Evolutionary conservation across 2,329 filamentous ascomycete genomes (phyloP).

Genomic region (Talaromyces piceae): DNA sequence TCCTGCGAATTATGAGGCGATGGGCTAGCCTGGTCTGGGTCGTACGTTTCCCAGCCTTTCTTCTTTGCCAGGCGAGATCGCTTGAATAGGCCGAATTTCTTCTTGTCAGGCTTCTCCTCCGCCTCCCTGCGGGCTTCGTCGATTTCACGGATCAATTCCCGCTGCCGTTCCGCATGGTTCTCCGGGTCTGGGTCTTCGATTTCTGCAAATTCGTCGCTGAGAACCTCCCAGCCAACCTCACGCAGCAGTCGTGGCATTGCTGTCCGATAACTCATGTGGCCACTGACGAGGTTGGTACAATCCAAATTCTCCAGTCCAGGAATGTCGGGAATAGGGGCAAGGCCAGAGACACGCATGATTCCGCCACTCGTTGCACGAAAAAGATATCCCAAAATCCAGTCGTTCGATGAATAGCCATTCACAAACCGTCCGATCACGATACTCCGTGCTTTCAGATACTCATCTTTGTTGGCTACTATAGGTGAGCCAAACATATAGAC

Average conservation of each 20-base stretch:
- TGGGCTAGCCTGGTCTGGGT: slow-evolving; percentile 48
- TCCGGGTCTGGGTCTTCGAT: slow-evolving; percentile 97
- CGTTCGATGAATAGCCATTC: slow-evolving; percentile 87
- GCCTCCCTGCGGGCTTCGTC: slow-evolving; percentile 85
- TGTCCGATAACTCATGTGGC: slow-evolving; percentile 93
- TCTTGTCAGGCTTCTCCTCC: slow-evolving; percentile 68
- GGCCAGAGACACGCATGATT: slow-evolving; percentile 78
- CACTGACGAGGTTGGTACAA: slow-evolving; percentile 74
- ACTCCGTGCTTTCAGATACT: slow-evolving; percentile 72
- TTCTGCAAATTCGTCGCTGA: slow-evolving; percentile 89
- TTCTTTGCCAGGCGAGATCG: slow-evolving; percentile 67
- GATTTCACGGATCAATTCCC: slow-evolving; percentile 92
- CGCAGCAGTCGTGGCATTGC: slow-evolving; percentile 84
- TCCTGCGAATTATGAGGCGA: slow-evolving; percentile 22
- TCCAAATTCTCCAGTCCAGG: slow-evolving; percentile 82
- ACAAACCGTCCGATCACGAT: slow-evolving; percentile 88
- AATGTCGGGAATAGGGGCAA: slow-evolving; percentile 68
- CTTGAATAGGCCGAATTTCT: slow-evolving; percentile 70
- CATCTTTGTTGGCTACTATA: slow-evolving; percentile 83
- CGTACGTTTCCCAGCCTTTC: slow-evolving; percentile 91
- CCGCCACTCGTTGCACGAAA: slow-evolving; percentile 92
- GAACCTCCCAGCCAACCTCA: slow-evolving; percentile 82
- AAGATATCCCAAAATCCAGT: slow-evolving; percentile 95
- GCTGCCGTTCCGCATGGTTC: slow-evolving; percentile 76
- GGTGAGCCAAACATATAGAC: slow-evolving; percentile 93